Conservation (phyloP, 2,329 filamentous ascomycete genomes). For the Biscogniauxia sp. region DNA sequence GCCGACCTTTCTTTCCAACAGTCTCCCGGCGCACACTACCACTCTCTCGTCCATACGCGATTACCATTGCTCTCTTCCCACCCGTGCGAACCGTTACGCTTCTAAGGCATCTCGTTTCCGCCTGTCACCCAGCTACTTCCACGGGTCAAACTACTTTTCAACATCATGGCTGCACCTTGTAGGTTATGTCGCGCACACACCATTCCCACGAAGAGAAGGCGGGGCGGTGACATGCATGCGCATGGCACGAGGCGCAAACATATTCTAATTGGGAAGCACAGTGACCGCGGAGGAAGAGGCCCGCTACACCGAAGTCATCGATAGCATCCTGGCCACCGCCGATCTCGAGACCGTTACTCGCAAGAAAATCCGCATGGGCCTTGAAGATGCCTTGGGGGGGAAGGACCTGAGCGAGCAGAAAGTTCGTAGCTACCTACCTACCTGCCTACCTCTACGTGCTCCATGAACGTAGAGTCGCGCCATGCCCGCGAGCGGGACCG, state of each 20-base stretch:
- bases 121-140: neutral
- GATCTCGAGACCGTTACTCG: slow-evolving; percentile 63
- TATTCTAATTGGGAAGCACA: slow-evolving; percentile 27
- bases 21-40: neutral
- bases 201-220: neutral
- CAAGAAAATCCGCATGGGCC: slow-evolving; percentile 58
- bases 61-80: neutral
- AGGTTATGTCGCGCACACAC: slow-evolving; percentile 9
- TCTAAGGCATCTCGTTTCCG: slow-evolving; percentile 10
- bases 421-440: slow-evolving; percentile 33
- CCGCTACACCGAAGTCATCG: slow-evolving; percentile 58
- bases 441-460: neutral
- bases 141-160: slow-evolving; percentile 5
- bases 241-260: neutral
- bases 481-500: neutral
- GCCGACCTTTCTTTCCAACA: neutral
- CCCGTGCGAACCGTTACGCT: neutral
- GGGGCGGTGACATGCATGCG: neutral
- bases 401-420: slow-evolving; percentile 60
- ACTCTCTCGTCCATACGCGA: neutral
- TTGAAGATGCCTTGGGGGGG: slow-evolving; percentile 53
- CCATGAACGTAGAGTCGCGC: neutral
- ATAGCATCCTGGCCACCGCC: slow-evolving; percentile 55
- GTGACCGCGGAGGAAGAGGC: slow-evolving; percentile 49
- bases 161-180: slow-evolving; percentile 29